These are phyloP conservation scores for Amauroascus verrucosus DNA, from an alignment of 2,329 filamentous ascomycete species.

Conservation along the genomic window DNA sequence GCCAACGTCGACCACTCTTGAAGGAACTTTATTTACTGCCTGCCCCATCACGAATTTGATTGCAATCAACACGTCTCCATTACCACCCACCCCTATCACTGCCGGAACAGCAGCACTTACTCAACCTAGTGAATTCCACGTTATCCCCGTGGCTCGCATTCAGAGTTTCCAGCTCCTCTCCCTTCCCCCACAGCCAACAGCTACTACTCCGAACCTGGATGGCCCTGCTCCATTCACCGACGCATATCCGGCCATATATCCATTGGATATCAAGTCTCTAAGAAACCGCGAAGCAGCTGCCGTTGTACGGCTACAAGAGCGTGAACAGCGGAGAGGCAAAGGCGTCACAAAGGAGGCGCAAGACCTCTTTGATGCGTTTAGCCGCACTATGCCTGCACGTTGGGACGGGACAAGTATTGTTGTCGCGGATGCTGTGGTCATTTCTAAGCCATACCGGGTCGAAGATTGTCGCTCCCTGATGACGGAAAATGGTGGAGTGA, in stretches of 20 bases:
- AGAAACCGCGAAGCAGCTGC: conserved; percentile 47
- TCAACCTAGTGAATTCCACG: conserved; percentile 47
- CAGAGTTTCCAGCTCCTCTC: conserved; percentile 47
- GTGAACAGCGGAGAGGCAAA: conserved; percentile 49
- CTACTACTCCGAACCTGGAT: conserved; percentile 2
- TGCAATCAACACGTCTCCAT: conserved; percentile 48
- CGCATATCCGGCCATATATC: conserved; percentile 33
- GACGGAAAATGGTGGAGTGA: conserved; percentile 27
- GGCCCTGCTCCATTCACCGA: conserved; percentile 39
- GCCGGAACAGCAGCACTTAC: conserved; percentile 19
- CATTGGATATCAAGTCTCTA: conserved; percentile 46
- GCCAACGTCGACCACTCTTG: conserved; percentile 42
- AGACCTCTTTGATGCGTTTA: conserved; percentile 53
- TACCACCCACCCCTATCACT: conserved; percentile 27
- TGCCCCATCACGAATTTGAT: conserved; percentile 52
- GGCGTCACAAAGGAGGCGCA: conserved; percentile 53
- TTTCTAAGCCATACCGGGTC: conserved; percentile 48
- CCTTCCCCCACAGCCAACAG: conserved; percentile 19
- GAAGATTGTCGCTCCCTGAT: conserved; percentile 43
- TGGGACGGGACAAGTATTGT: conserved; percentile 52
- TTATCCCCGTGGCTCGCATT: conserved; percentile 52
- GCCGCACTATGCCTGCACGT: conserved; percentile 49
- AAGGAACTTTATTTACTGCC: conserved; percentile 54
- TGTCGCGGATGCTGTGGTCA: conserved; percentile 50
- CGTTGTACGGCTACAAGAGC: conserved; percentile 47